Conservation (phyloP, 169 alveolate species). For the Eimeria necatrix region DNA sequence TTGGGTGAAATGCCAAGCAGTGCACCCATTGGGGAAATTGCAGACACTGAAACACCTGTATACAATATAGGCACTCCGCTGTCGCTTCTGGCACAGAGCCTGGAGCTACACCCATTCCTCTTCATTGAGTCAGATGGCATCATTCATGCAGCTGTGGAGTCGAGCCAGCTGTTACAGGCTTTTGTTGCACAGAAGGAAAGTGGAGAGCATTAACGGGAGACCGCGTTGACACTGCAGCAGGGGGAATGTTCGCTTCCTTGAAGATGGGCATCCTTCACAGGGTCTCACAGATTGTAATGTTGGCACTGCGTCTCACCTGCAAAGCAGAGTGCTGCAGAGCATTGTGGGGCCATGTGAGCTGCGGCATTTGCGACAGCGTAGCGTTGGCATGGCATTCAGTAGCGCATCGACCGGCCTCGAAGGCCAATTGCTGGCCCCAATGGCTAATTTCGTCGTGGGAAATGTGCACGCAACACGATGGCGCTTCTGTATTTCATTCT, state of each 20-base stretch:
- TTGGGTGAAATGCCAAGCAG: constrained; percentile 46
- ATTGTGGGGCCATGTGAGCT: no score
- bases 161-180: not conserved
- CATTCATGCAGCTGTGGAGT: constrained; percentile 25
- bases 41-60: constrained; percentile 13
- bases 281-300: not conserved
- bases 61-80: not conserved
- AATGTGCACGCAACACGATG: no score
- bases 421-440: no score
- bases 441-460: no score
- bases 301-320: not conserved
- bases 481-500: no score
- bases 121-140: constrained; percentile 40
- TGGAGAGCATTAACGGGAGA: not conserved
- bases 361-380: no score
- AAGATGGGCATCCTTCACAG: not conserved
- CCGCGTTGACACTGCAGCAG: no score
- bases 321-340: not conserved
- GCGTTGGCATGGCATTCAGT: no score
- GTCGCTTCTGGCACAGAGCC: constrained; percentile 41
- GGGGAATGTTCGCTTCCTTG: no score
- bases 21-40: not conserved
- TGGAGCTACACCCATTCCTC: constrained; percentile 4
- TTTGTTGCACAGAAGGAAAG: not conserved
- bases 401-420: no score